These are phyloP conservation scores for Oidium heveae DNA, from an alignment of 2,329 filamentous ascomycete genomes.

Conservation along the genomic window DNA sequence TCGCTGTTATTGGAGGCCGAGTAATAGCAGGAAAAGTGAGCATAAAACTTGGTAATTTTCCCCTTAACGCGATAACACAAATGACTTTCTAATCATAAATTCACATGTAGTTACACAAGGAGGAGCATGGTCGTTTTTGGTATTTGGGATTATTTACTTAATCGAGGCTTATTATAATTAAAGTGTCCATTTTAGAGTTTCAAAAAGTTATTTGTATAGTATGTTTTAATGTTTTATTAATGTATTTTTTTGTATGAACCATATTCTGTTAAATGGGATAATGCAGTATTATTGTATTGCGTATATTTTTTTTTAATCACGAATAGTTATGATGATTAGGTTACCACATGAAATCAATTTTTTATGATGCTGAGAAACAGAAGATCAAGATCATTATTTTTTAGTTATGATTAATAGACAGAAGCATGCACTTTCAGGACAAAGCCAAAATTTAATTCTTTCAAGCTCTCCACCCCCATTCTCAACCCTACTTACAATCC, in stretches of 20 bases:
- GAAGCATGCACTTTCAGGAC: no score
- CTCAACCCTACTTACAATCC: no score
- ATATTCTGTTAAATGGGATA: background rate
- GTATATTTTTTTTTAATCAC: background rate
- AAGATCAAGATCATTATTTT: no score
- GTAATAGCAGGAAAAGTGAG: slow-evolving; percentile 87
- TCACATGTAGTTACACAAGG: slow-evolving; percentile 53
- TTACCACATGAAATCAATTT: no score
- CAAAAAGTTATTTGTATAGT: background rate
- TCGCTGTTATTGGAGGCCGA: slow-evolving; percentile 74
- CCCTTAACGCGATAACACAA: slow-evolving; percentile 2
- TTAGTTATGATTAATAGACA: no score
- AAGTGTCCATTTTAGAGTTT: background rate
- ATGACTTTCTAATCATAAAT: slow-evolving; percentile 1
- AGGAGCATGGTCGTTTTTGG: slow-evolving; percentile 67
- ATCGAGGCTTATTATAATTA: slow-evolving; percentile 46
- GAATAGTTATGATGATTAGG: background rate
- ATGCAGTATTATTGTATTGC: background rate
- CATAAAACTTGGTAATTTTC: slow-evolving; percentile 70
- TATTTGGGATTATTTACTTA: slow-evolving; percentile 81
- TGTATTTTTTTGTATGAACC: background rate
- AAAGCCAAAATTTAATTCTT: no score
- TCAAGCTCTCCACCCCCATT: no score
- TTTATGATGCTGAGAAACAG: no score
- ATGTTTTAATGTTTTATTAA: background rate